Conservation (phyloP, 208 protist species). For the Acanthamoeba triangularis region DNA sequence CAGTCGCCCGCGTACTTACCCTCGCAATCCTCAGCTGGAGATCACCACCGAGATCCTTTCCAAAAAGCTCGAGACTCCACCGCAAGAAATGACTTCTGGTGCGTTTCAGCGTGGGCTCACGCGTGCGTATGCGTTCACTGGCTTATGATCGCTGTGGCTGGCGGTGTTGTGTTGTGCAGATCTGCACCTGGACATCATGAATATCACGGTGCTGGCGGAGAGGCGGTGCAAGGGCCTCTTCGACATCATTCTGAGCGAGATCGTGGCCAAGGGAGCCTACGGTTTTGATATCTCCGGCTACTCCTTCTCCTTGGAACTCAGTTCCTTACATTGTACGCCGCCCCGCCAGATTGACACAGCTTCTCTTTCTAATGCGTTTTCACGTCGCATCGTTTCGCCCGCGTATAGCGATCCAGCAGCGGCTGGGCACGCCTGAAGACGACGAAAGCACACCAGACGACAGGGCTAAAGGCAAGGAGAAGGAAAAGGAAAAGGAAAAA, state of each 20-base stretch:
- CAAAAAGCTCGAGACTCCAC: slow-evolving; percentile 33
- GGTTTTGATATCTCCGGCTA: slow-evolving; percentile 56
- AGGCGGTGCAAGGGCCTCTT: slow-evolving; percentile 58
- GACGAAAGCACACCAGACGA: neutral
- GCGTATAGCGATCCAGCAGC: neutral
- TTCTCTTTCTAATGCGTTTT: neutral
- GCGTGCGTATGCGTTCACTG: neutral
- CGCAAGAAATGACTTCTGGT: slow-evolving; percentile 54
- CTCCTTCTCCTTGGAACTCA: slow-evolving; percentile 54
- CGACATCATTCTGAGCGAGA: slow-evolving; percentile 40
- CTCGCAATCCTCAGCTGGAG: neutral
- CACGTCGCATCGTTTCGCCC: neutral
- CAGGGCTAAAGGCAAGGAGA: neutral
- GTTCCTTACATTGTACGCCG: neutral
- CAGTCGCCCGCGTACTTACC: too few relatives aligned
- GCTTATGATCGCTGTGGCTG: neutral
- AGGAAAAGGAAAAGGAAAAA: slow-evolving; percentile 16
- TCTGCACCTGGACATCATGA: slow-evolving; percentile 54
- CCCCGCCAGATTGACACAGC: neutral
- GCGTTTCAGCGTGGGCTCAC: neutral
- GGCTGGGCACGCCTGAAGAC: neutral
- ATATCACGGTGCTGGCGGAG: slow-evolving; percentile 62
- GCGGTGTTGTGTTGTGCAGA: neutral
- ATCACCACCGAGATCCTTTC: slow-evolving; percentile 62
- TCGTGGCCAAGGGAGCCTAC: slow-evolving; percentile 55